phyloP scores from a whole-genome alignment of 306 rosid genomes.

The Vigna nakashimae region DNA sequence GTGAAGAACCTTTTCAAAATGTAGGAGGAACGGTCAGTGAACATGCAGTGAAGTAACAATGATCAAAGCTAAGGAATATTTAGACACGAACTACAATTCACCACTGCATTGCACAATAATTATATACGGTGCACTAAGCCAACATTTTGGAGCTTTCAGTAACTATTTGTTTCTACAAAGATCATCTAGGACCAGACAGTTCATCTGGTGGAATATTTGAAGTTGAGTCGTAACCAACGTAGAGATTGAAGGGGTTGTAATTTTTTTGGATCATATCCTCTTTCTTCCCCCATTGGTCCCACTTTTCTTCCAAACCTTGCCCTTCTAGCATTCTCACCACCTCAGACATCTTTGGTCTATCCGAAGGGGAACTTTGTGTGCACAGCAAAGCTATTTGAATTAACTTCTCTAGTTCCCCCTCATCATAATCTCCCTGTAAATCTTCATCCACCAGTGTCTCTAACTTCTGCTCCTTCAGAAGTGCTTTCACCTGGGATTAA shows the following conservation, averaged over 20 bases:
- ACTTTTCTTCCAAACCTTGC: constrained; percentile 80
- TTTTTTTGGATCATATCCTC: constrained; percentile 73
- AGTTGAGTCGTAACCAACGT: constrained; percentile 64
- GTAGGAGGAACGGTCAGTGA: too few relatives aligned
- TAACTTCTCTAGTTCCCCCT: constrained; percentile 71
- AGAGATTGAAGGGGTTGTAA: constrained; percentile 47
- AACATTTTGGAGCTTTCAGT: background rate
- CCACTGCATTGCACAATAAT: too few relatives aligned
- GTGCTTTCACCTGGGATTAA: constrained; percentile 74
- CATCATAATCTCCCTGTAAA: constrained; percentile 64
- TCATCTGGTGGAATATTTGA: constrained; percentile 73
- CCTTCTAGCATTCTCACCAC: constrained; percentile 96
- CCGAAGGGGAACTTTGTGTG: constrained; percentile 73
- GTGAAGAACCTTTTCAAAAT: too few relatives aligned
- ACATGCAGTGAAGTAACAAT: too few relatives aligned
- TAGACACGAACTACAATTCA: too few relatives aligned
- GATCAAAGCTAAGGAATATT: too few relatives aligned
- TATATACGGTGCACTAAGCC: too few relatives aligned
- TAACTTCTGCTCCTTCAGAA: constrained; percentile 68
- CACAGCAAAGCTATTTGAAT: constrained; percentile 87
- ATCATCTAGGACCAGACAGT: constrained; percentile 89
- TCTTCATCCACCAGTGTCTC: constrained; percentile 74
- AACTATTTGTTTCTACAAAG: background rate
- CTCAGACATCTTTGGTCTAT: constrained; percentile 93
- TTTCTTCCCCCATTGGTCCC: constrained; percentile 83